phyloP scores from a whole-genome alignment of 345 rosid species.

The Eucalyptus camaldulensis region DNA sequence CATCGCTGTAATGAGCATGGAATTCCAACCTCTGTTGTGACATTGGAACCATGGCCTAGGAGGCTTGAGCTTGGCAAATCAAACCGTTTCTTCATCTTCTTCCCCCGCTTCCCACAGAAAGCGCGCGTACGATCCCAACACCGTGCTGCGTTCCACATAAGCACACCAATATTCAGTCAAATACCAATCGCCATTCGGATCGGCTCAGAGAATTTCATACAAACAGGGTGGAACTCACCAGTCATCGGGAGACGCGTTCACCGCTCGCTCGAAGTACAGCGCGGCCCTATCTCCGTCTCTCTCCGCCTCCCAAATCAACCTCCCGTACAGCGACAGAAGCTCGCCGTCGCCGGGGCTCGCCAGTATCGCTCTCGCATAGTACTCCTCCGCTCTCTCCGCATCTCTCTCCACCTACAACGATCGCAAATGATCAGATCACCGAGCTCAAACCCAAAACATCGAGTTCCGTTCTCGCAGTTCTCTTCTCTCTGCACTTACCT shows the following conservation, averaged over 20 bases:
- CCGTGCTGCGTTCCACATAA: slow-evolving; percentile 28
- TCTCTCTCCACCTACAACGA: slow-evolving; percentile 46
- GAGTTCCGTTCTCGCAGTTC: neutral
- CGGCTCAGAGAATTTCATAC: neutral
- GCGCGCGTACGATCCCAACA: slow-evolving; percentile 64
- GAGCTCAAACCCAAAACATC: neutral
- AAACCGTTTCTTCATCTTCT: slow-evolving; percentile 17
- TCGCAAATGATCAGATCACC: neutral
- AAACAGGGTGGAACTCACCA: slow-evolving; percentile 16
- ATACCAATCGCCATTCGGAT: neutral
- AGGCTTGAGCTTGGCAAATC: neutral
- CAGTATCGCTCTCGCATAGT: slow-evolving; percentile 61
- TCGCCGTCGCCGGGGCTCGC: slow-evolving; percentile 67
- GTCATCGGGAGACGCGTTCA: slow-evolving; percentile 57
- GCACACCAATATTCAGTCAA: neutral
- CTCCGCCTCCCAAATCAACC: slow-evolving; percentile 50
- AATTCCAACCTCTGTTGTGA: neutral
- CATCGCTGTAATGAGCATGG: neutral
- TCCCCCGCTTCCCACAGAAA: slow-evolving; percentile 86
- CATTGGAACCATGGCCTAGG: neutral
- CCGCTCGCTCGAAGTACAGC: slow-evolving; percentile 57
- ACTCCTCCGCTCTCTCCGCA: slow-evolving; percentile 41
- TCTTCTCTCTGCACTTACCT: slow-evolving; percentile 18
- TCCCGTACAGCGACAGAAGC: slow-evolving; percentile 51
- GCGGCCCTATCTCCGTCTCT: slow-evolving; percentile 46